A percentile compares a stretch with the other conserved stretches of the same genome.
Conservation (phyloP, 164 flowering plant species). For the Magnolia kwangsiensis region DNA sequence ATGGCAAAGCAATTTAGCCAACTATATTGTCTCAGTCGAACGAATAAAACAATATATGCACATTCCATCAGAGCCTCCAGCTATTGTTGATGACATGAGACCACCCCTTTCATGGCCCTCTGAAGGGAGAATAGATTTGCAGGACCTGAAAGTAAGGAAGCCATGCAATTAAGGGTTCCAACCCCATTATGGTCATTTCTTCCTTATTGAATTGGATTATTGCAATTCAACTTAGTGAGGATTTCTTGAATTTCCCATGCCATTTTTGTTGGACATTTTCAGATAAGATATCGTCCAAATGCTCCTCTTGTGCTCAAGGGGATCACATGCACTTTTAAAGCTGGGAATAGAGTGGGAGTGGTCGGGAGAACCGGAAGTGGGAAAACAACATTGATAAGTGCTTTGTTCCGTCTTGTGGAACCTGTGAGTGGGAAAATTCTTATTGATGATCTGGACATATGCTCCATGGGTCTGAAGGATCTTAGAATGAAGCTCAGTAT, state of each 20-base stretch:
- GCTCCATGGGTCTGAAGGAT: constrained; percentile 59
- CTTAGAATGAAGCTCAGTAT: constrained; percentile 72
- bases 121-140: too few relatives aligned
- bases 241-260: too few relatives aligned
- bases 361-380: constrained; percentile 98
- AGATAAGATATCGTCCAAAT: too few relatives aligned
- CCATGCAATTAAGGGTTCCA: too few relatives aligned
- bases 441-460: constrained; percentile 27
- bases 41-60: constrained; percentile 82
- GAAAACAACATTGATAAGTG: constrained; percentile 75
- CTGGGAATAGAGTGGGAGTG: constrained; percentile 79
- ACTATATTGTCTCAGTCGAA: constrained; percentile 35
- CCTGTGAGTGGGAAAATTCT: constrained; percentile 63
- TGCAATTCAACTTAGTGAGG: too few relatives aligned
- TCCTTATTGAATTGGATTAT: too few relatives aligned
- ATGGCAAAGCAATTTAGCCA: constrained; percentile 66
- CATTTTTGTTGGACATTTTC: too few relatives aligned
- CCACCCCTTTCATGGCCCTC: too few relatives aligned
- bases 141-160: too few relatives aligned
- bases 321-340: too few relatives aligned
- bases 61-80: constrained; percentile 73
- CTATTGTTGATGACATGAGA: constrained; percentile 52
- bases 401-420: constrained; percentile 81
- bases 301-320: too few relatives aligned
- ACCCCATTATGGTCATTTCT: too few relatives aligned